Evolutionary conservation across 768 basidiomycete species (phyloP), one percentile per base, ranked within the genome.

Genomic region (Hericium alpestre): DNA sequence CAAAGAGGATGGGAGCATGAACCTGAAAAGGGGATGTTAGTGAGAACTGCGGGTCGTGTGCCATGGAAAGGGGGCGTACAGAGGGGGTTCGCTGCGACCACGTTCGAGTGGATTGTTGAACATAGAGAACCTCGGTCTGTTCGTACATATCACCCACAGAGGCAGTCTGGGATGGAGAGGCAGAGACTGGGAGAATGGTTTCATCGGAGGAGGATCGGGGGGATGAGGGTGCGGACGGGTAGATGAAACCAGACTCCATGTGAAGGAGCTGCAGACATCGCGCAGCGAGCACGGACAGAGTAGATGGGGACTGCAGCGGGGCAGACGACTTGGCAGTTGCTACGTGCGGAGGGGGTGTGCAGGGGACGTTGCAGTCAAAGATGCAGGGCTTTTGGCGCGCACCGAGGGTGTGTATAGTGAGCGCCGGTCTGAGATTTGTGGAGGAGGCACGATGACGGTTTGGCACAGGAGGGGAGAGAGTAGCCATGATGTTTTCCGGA

Each of bases 1-100:
- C 82, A 37, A 87, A 81, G n/a, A 90, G 77, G 32, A 87, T 68
- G 20, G 87, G 82, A 32, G 82, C 73, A 56, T 83, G 77, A 4
- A 82, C 66, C 77, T 78, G 58, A 41, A 27, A 47, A 22, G 15
- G 54, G 46, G 49, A 32, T 32, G 32, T 32, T 7, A 32, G 53
- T 39, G n/a, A 47, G 63, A 57, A 66, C 51, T 32, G 32, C 15
- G 38, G 27, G 27, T 62, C 61, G 59, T 52, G 62, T 61, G 60
- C 55, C 43, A 27, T 10, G 3, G 37, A 46, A 51, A 25, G 53
- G 43, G 54, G 54, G 59, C 61, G 47, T 25, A 59, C 56, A 23
- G 48, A 55, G 46, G 56, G 59, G n/a, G 57, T 56, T 52, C 49
- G 55, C 39, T 50, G 57, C 53, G 47, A 51, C 60, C 62, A 61